Conservation (phyloP, 140 eudicot species). For the Oenanthe javanica region DNA sequence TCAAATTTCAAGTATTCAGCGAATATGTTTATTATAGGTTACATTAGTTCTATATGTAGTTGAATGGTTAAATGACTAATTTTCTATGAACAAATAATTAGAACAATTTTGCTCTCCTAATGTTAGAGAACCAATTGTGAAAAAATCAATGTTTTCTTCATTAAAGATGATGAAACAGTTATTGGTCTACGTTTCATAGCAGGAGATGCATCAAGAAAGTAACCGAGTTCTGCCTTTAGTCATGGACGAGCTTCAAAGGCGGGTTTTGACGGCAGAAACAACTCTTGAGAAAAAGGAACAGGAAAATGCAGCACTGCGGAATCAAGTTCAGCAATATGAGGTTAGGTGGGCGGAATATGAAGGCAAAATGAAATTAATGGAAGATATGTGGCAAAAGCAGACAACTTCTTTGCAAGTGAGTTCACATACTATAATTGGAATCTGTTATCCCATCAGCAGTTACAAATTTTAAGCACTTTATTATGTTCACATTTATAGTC, state of each 20-base stretch:
- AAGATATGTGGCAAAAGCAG: slow-evolving; percentile 88
- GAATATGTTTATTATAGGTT: not conserved
- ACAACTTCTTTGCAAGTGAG: slow-evolving; percentile 80
- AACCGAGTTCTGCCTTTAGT: slow-evolving; percentile 19
- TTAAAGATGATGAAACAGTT: not conserved
- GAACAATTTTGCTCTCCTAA: not conserved
- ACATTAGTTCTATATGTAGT: not conserved
- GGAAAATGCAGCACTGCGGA: slow-evolving; percentile 55
- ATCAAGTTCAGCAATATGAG: slow-evolving; percentile 55
- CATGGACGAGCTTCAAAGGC: slow-evolving; percentile 61
- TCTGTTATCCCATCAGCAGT: not conserved
- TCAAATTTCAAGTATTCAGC: not conserved
- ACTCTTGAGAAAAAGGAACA: slow-evolving; percentile 50
- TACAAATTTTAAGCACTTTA: not conserved
- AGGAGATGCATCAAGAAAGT: slow-evolving; percentile 42
- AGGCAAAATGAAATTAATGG: slow-evolving; percentile 70
- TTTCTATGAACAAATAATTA: not conserved
- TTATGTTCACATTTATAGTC: not conserved
- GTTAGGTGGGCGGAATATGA: slow-evolving; percentile 67
- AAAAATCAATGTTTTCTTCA: not conserved
- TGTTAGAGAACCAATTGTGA: not conserved
- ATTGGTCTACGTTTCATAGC: slow-evolving; percentile 12
- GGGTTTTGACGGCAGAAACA: slow-evolving; percentile 41
- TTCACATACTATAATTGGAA: not conserved
- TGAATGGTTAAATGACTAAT: not conserved